Percentiles rank a stretch among this genome's conserved stretches.
These are phyloP conservation scores for Penicillium cataractarum DNA, from an alignment of 495 filamentous ascomycete genomes.

Conservation along the genomic window DNA sequence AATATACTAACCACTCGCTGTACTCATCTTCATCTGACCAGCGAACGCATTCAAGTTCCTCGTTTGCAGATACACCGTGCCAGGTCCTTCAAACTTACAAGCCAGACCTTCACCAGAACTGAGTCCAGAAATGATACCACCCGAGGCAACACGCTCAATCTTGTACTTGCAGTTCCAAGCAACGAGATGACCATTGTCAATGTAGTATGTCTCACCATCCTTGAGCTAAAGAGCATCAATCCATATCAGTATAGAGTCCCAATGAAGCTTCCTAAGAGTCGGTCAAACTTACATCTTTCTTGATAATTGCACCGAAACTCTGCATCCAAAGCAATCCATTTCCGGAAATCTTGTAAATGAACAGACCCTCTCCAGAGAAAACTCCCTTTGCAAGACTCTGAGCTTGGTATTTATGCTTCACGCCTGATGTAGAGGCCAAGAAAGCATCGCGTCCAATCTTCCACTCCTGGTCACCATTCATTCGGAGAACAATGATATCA, in stretches of 20 bases:
- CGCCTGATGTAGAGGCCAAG: conserved; percentile 73
- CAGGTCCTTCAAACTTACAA: conserved; percentile 91
- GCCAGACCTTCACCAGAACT: conserved; percentile 84
- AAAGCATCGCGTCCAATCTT: conserved; percentile 81
- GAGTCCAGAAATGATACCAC: conserved; percentile 81
- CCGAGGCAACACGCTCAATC: conserved; percentile 84
- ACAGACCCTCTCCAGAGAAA: conserved; percentile 91
- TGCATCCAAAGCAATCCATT: conserved; percentile 83
- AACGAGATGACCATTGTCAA: conserved; percentile 95
- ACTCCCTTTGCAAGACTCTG: conserved; percentile 90
- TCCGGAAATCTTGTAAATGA: conserved; percentile 85
- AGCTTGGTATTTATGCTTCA: conserved; percentile 80
- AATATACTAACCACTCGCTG: conserved; percentile 26
- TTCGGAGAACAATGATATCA: conserved; percentile 79
- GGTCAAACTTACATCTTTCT: conserved; percentile 77
- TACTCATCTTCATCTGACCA: conserved; percentile 38
- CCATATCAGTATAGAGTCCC: too few relatives aligned
- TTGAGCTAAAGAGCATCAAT: conserved; percentile 55
- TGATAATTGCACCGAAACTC: conserved; percentile 92
- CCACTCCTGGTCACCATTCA: conserved; percentile 72
- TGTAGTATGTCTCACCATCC: conserved; percentile 81
- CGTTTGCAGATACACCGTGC: conserved; percentile 92
- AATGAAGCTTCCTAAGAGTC: too few relatives aligned
- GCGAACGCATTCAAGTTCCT: conserved; percentile 74
- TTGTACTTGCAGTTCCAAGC: conserved; percentile 95